Evolutionary conservation across 176 grass and related monocot genomes (phyloP).

Genomic region (Musa beccarii): DNA sequence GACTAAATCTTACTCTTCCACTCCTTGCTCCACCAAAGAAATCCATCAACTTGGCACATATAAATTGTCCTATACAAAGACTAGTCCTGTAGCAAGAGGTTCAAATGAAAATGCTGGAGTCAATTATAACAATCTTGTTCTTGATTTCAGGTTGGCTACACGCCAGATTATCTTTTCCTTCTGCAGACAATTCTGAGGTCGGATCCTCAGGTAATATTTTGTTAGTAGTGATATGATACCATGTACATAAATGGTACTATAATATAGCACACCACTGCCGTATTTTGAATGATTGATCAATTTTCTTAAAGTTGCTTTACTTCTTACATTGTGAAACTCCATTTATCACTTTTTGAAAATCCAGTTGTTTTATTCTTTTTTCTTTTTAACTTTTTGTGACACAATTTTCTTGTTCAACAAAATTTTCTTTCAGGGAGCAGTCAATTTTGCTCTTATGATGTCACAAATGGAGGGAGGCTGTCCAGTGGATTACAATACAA

Average conservation of each 20-base stretch:
- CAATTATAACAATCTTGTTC: neutral
- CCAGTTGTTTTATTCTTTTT: neutral
- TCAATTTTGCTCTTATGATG: constrained; percentile 29
- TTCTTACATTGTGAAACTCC: neutral
- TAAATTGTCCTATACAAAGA: neutral
- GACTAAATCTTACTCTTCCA: too few relatives aligned
- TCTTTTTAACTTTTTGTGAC: neutral
- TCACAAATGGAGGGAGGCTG: constrained; percentile 21
- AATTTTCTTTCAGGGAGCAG: constrained; percentile 1
- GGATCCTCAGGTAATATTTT: constrained; percentile 78
- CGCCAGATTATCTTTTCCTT: constrained; percentile 20
- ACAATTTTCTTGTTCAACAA: neutral
- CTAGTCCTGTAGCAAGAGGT: too few relatives aligned
- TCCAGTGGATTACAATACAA: constrained; percentile 34
- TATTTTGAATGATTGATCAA: neutral
- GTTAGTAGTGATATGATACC: neutral
- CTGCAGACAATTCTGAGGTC: constrained; percentile 41
- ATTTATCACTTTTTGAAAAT: neutral
- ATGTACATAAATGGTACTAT: neutral
- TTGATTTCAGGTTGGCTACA: constrained; percentile 21
- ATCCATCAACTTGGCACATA: neutral
- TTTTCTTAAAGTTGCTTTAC: neutral
- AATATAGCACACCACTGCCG: neutral
- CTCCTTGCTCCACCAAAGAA: neutral
- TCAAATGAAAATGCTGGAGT: too few relatives aligned